phyloP scores from a whole-genome alignment of 768 basidiomycete species.

The Sporobolomyces pararoseus region DNA sequence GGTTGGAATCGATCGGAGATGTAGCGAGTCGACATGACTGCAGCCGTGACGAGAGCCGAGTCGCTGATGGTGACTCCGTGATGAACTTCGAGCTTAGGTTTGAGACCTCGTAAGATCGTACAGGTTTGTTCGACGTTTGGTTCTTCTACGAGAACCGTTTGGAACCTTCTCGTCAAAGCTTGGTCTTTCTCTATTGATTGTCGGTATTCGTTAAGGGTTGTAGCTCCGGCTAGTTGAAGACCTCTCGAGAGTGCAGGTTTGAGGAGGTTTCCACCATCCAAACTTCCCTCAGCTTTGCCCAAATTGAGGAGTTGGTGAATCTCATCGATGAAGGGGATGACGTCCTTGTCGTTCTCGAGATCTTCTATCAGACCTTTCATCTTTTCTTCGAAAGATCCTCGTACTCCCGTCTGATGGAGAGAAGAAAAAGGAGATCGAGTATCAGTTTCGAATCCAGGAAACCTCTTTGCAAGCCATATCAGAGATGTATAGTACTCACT shows the following conservation, averaged over 20 bases:
- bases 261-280: slow-evolving; percentile 63
- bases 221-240: slow-evolving; percentile 69
- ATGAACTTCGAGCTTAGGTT: slow-evolving; percentile 88
- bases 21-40: slow-evolving; percentile 83
- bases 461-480: too few species aligned
- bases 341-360: slow-evolving; percentile 69
- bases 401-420: slow-evolving; percentile 22
- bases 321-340: slow-evolving; percentile 79
- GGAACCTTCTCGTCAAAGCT: slow-evolving; percentile 33
- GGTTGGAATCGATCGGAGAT: slow-evolving; percentile 54
- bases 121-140: slow-evolving; percentile 82
- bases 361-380: slow-evolving; percentile 86
- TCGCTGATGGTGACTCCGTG: slow-evolving; percentile 85
- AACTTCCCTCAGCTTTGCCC: slow-evolving; percentile 77
- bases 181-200: slow-evolving; percentile 83
- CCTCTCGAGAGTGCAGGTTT: slow-evolving; percentile 57
- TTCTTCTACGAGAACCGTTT: slow-evolving; percentile 82
- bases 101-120: slow-evolving; percentile 84
- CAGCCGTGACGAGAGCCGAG: slow-evolving; percentile 78
- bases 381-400: slow-evolving; percentile 71
- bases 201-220: slow-evolving; percentile 82
- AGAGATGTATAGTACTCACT: slow-evolving; percentile 53
- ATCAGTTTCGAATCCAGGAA: neutral
- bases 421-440: too few species aligned
- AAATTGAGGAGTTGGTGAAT: slow-evolving; percentile 89